Evolutionary conservation across 1,284 basidiomycete species (phyloP).

Genomic region (Rhodotorula sp.): DNA sequence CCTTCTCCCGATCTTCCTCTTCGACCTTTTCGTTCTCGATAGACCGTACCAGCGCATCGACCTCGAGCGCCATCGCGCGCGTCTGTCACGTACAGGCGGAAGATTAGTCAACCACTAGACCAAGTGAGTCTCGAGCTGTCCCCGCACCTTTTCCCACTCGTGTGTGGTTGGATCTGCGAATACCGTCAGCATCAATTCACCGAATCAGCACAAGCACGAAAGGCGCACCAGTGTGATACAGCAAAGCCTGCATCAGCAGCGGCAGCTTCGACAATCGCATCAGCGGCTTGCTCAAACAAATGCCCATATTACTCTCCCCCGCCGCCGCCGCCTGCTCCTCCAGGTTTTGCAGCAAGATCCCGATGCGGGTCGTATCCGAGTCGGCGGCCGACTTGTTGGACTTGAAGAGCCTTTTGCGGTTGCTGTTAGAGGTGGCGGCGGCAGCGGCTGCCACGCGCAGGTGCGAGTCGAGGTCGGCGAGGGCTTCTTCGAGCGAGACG

Average conservation of each 20-base stretch:
- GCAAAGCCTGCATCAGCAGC: slow-evolving; percentile 72
- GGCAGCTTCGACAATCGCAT: slow-evolving; percentile 96
- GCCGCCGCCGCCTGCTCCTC: slow-evolving; percentile 77
- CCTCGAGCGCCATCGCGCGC: slow-evolving; percentile 91
- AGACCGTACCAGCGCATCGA: slow-evolving; percentile 88
- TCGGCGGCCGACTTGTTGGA: slow-evolving; percentile 63
- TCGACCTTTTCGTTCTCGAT: slow-evolving; percentile 98
- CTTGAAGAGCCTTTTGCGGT: slow-evolving; percentile 10
- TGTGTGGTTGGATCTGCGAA: slow-evolving; percentile 92
- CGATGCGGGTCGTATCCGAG: slow-evolving; percentile 62
- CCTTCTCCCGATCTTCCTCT: slow-evolving; percentile 91
- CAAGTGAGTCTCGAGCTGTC: neutral
- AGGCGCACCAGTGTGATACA: slow-evolving; percentile 40
- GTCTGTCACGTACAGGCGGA: neutral
- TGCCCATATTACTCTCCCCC: slow-evolving; percentile 88
- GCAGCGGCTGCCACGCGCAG: slow-evolving; percentile 48
- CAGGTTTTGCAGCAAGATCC: slow-evolving; percentile 63
- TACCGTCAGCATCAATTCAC: slow-evolving; percentile 3
- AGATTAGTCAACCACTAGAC: neutral
- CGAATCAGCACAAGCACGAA: too few species aligned
- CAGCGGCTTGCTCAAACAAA: slow-evolving; percentile 94
- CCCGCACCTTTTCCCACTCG: slow-evolving; percentile 75
- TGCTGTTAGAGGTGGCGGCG: neutral
- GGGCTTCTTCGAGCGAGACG: slow-evolving; percentile 80
- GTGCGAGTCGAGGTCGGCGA: slow-evolving; percentile 79